Conservation (phyloP, 768 basidiomycete genomes). For the Boletus reticulatus region DNA sequence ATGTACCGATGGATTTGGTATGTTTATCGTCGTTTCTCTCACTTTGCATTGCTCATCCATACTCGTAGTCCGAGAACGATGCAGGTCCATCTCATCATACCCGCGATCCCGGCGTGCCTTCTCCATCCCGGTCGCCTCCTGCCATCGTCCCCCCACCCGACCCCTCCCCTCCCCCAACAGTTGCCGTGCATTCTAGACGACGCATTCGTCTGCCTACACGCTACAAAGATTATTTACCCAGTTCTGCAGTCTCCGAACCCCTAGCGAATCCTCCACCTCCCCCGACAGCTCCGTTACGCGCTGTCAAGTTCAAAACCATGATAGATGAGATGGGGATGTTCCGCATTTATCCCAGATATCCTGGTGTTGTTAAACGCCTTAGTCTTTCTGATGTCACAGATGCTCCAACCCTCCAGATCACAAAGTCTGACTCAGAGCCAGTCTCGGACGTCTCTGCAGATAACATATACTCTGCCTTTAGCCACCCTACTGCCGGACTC, state of each 20-base stretch:
- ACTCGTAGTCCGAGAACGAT: neutral
- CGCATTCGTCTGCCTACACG: too few species aligned
- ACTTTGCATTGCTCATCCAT: neutral
- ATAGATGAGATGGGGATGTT: neutral
- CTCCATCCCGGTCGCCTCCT: too few species aligned
- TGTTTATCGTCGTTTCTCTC: neutral
- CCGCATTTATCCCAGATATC: neutral
- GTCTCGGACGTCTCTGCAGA: too few species aligned
- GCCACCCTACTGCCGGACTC: neutral
- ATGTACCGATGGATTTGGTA: neutral
- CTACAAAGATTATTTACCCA: too few species aligned
- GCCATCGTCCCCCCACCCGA: too few species aligned
- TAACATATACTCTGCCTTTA: neutral
- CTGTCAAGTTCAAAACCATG: neutral
- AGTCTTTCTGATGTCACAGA: accelerated
- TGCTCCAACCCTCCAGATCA: neutral
- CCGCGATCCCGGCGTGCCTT: too few species aligned
- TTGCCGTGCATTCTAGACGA: too few species aligned
- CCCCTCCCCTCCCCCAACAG: too few species aligned
- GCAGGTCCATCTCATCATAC: neutral
- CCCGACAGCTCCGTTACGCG: neutral
- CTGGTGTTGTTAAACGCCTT: neutral
- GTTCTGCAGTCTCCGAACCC: too few species aligned
- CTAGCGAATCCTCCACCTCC: neutral
- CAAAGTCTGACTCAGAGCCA: too few species aligned